Base-by-base conservation (phyloP, 2,329 filamentous ascomycete species). In the Verticillium longisporum region DNA sequence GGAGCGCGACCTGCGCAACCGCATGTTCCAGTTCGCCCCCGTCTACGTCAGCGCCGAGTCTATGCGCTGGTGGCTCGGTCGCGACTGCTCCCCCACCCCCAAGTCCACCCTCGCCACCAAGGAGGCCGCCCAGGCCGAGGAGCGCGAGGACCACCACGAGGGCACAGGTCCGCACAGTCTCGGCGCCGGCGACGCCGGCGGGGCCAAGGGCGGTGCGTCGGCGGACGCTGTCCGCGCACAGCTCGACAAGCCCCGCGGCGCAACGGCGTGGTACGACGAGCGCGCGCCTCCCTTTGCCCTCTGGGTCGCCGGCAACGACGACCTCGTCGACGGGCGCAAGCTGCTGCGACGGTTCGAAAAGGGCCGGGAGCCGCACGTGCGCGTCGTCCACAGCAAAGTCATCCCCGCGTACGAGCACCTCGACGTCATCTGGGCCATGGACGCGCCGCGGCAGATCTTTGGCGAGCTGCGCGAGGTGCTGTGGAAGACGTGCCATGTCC, bases 21-120 rank as follows among this genome's bases (percentile, higher is more conserved):
- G 94, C 53, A 89, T 96, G 83, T 97, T 98, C 72, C 91, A 95
- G 68, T 97, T 96, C 66, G 87, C 92, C 0, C 94, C 94, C 1
- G 91, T 96, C 0, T 96, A 96, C 68, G 91, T 97, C 58, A 92
- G 88, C 67, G 85, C 91, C 1, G 92, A 97, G 75, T 89, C 87
- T 62, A 97, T 97, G 91, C 83, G 91, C 6, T 98, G 94, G 94
- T 97, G 94, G 94, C 82, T 97, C 0, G 94, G 93, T 0, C 80
- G 88, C 4, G 91, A 95, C 68, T 92, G 92, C 67, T 97, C 96
- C 69, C 79, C 80, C 2, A 73, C 73, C 67, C 91, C 97, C 68
- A 91, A 90, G 71, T 97, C 93, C 70, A 96, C 97, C 58, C 78
- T 97, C 6, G 83, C 90, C 1, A 96, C 92, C 1, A 83, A 84